Evolutionary conservation across 257 asterid species (phyloP).

Genomic region (Ilex aquifolium): DNA sequence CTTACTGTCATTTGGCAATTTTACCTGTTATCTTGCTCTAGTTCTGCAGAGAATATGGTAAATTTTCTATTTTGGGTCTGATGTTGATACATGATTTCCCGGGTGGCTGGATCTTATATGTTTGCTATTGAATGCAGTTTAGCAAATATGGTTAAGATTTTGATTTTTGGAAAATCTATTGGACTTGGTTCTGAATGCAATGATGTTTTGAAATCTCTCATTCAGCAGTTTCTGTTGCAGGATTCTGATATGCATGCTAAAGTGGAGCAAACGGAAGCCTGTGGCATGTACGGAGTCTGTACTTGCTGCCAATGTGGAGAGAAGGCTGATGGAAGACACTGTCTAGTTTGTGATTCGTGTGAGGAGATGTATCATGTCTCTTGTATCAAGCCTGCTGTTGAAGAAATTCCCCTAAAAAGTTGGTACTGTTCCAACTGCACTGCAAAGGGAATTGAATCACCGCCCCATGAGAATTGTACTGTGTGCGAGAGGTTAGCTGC

Average conservation of each 20-base stretch:
- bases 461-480: slow-evolving; percentile 69
- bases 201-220: too few species aligned
- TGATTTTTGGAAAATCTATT: too few species aligned
- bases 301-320: slow-evolving; percentile 62
- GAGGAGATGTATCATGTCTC: slow-evolving; percentile 80
- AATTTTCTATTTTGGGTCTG: too few species aligned
- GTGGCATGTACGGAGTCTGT: slow-evolving; percentile 27
- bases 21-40: too few species aligned
- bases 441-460: slow-evolving; percentile 41
- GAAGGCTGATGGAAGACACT: slow-evolving; percentile 56
- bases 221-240: too few species aligned
- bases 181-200: too few species aligned
- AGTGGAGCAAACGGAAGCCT: slow-evolving; percentile 37
- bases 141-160: too few species aligned
- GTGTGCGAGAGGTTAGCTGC: slow-evolving; percentile 62
- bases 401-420: slow-evolving; percentile 61
- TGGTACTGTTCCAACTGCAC: slow-evolving; percentile 84
- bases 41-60: too few species aligned
- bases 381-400: slow-evolving; percentile 67
- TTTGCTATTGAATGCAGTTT: too few species aligned
- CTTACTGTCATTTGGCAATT: too few species aligned
- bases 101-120: too few species aligned
- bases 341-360: slow-evolving; percentile 84
- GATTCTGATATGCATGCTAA: slow-evolving; percentile 24
- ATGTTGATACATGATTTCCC: too few species aligned